Percentiles rank a stretch among this genome's conserved stretches.
These are phyloP conservation scores for Hypholoma sublateritium DNA, from an alignment of 768 basidiomycete genomes.

Conservation along the genomic window DNA sequence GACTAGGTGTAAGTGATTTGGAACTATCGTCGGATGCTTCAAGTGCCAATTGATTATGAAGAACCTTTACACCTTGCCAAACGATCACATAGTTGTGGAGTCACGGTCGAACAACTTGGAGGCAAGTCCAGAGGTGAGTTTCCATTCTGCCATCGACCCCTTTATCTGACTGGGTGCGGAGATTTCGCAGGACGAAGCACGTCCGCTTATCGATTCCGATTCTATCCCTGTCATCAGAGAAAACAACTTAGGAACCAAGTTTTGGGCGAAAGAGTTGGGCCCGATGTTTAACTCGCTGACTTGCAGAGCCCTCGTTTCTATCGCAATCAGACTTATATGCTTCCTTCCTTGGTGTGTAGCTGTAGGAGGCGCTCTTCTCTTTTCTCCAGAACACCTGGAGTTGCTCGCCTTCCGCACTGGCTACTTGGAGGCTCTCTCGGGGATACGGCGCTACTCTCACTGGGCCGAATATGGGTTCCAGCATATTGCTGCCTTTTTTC, in stretches of 20 bases:
- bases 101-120: slow-evolving; percentile 5
- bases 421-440: slow-evolving; percentile 25
- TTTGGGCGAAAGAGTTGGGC: slow-evolving; percentile 6
- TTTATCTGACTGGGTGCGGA: background rate
- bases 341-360: slow-evolving; percentile 47
- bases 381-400: slow-evolving; percentile 37
- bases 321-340: slow-evolving; percentile 25
- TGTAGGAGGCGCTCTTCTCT: slow-evolving; percentile 41
- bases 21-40: background rate
- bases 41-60: slow-evolving; percentile 6
- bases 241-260: background rate
- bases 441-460: slow-evolving; percentile 40
- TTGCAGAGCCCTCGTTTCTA: slow-evolving; percentile 14
- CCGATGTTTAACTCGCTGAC: slow-evolving; percentile 8
- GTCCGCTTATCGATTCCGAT: background rate
- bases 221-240: background rate
- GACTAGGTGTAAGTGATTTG: slow-evolving; percentile 10
- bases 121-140: slow-evolving; percentile 5
- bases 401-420: slow-evolving; percentile 34
- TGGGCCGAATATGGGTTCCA: slow-evolving; percentile 38
- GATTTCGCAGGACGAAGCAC: background rate
- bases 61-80: slow-evolving; percentile 30
- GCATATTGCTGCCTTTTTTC: slow-evolving; percentile 37
- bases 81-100: slow-evolving; percentile 24
- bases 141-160: too few species aligned